A percentile compares a stretch with the other conserved stretches of the same genome.
These are phyloP conservation scores for Mucor saturninus DNA, from an alignment of 371 early-diverging fungal species.

Conservation along the genomic window DNA sequence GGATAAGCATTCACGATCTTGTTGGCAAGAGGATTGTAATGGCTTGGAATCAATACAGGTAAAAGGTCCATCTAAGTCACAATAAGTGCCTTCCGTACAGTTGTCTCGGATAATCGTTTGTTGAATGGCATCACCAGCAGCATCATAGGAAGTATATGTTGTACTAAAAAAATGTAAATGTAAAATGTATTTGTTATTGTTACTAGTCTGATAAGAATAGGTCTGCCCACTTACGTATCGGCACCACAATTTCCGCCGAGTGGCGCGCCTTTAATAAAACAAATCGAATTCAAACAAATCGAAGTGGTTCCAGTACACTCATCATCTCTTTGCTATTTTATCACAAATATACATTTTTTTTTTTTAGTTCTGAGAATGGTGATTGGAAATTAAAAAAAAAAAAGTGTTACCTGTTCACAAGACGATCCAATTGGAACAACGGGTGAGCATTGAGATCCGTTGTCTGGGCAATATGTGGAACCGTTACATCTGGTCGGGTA, in stretches of 20 bases:
- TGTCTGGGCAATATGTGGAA: constrained; percentile 48
- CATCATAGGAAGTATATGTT: constrained; percentile 39
- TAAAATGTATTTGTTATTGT: not conserved
- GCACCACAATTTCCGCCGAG: constrained; percentile 48
- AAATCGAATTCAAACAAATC: constrained; percentile 52
- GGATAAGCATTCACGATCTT: constrained; percentile 52
- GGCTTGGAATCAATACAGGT: constrained; percentile 37
- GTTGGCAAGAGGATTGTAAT: constrained; percentile 29
- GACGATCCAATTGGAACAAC: constrained; percentile 27
- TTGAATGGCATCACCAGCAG: constrained; percentile 25
- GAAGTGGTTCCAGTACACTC: constrained; percentile 42
- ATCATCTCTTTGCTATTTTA: constrained; percentile 49
- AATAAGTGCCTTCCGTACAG: constrained; percentile 49
- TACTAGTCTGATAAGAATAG: not conserved
- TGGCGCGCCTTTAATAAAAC: constrained; percentile 48
- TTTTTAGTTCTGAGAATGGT: not conserved
- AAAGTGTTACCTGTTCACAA: constrained; percentile 35
- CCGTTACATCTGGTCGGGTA: constrained; percentile 40
- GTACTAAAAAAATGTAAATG: constrained; percentile 25
- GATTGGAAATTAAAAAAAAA: not conserved
- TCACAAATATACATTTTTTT: not conserved
- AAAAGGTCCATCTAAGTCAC: constrained; percentile 7
- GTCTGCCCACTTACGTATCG: constrained; percentile 38
- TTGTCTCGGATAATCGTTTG: constrained; percentile 55
- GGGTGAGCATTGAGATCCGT: constrained; percentile 35